Percentiles rank a stretch among this genome's conserved stretches.
Evolutionary conservation across 2,329 filamentous ascomycete species (phyloP).

Genomic region (Verticillium isaacii): DNA sequence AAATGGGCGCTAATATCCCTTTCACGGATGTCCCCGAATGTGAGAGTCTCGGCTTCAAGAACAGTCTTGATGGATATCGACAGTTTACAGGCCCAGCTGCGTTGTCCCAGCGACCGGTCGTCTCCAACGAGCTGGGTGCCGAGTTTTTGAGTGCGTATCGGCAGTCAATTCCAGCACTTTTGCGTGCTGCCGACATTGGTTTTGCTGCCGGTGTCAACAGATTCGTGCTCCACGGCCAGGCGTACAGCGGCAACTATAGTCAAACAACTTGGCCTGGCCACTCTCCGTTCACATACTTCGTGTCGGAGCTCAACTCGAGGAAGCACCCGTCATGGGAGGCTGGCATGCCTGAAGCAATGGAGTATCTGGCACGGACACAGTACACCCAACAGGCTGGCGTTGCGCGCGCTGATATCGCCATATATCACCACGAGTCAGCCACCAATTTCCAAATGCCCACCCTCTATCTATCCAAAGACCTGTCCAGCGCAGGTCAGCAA

Average conservation of each 20-base stretch:
- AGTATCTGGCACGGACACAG: constrained; percentile 30
- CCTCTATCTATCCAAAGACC: too few species aligned
- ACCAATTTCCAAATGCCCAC: neutral
- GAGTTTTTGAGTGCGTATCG: neutral
- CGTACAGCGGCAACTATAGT: constrained; percentile 32
- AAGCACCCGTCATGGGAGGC: constrained; percentile 33
- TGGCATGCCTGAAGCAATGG: constrained; percentile 1
- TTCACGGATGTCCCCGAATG: constrained; percentile 32
- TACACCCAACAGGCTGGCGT: constrained; percentile 31
- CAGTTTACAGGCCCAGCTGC: constrained; percentile 33
- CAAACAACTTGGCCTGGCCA: constrained; percentile 45
- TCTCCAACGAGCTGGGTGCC: constrained; percentile 33
- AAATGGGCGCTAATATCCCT: constrained; percentile 32
- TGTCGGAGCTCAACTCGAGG: constrained; percentile 27
- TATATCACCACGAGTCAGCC: neutral
- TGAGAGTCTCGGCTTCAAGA: constrained; percentile 30
- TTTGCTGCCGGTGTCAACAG: constrained; percentile 37
- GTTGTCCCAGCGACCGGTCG: constrained; percentile 28
- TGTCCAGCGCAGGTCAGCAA: too few species aligned
- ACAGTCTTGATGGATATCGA: constrained; percentile 32
- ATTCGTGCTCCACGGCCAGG: constrained; percentile 36
- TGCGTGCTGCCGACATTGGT: constrained; percentile 25
- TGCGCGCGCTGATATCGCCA: constrained; percentile 12
- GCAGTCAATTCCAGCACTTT: neutral
- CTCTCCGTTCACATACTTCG: constrained; percentile 35